These are phyloP conservation scores for Codiaeum variegatum DNA, from an alignment of 441 rosid species.

Conservation along the genomic window DNA sequence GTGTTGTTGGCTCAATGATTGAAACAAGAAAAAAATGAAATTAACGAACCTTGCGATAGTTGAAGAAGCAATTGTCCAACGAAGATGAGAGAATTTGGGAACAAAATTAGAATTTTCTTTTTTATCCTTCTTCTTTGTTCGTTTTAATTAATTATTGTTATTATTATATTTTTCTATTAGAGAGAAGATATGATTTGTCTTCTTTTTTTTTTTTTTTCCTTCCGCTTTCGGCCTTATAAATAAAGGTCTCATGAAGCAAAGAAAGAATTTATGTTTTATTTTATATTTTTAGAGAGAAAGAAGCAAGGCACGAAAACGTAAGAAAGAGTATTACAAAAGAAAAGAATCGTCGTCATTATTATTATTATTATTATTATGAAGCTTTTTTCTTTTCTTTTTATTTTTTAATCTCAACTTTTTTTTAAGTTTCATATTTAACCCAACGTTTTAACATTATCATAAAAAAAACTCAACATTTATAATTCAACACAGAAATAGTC, in stretches of 20 bases:
- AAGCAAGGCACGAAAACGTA: neutral
- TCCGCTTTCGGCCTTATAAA: neutral
- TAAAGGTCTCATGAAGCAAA: neutral
- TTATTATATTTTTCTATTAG: neutral
- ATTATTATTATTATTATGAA: neutral
- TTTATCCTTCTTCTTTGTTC: neutral
- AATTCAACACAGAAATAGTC: too few species aligned
- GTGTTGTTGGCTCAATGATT: neutral
- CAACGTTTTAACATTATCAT: too few species aligned
- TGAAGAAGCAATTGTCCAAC: neutral
- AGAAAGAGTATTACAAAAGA: neutral
- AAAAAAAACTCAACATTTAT: too few species aligned
- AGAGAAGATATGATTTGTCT: neutral
- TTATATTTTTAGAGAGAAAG: too few species aligned
- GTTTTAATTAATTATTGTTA: neutral
- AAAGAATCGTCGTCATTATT: neutral
- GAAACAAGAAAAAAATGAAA: neutral
- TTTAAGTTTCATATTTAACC: too few species aligned
- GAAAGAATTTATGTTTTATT: too few species aligned
- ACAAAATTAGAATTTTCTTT: conserved; percentile 11
- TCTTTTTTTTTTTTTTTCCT: too few species aligned
- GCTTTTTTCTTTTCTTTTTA: too few species aligned
- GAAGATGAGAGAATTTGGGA: conserved; percentile 11
- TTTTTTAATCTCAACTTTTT: too few species aligned
- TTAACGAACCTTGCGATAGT: neutral